These are phyloP conservation scores for Bruguiera sexangula DNA, from an alignment of 345 rosid genomes.

Conservation along the genomic window DNA sequence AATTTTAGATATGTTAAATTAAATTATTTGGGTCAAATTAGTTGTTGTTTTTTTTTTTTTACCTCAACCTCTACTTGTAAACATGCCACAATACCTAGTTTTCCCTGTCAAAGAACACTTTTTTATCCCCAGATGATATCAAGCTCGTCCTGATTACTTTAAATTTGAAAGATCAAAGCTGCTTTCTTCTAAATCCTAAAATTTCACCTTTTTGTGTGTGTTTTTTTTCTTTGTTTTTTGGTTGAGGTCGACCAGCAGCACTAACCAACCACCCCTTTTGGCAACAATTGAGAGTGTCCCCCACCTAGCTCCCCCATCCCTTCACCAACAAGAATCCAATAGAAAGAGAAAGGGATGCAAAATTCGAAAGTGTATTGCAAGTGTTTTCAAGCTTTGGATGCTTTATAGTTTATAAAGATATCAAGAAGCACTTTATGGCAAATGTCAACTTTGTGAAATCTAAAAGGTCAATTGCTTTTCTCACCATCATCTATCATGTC, in stretches of 20 bases:
- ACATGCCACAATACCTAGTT: too few species aligned
- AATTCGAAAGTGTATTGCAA: background rate
- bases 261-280: conserved; percentile 20
- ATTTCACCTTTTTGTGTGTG: background rate
- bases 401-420: conserved; percentile 21
- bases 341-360: conserved; percentile 4
- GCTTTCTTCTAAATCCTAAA: conserved; percentile 6
- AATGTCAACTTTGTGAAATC: conserved; percentile 39
- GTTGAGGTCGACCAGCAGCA: conserved; percentile 11
- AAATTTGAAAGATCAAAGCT: too few species aligned
- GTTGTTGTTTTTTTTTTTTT: too few species aligned
- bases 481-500: conserved; percentile 2
- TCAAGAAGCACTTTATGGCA: conserved; percentile 16
- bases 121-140: too few species aligned
- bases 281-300: conserved; percentile 35
- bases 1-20: too few species aligned
- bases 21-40: too few species aligned
- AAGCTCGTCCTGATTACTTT: too few species aligned
- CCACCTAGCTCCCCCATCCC: conserved; percentile 30
- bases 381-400: conserved; percentile 32
- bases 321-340: conserved; percentile 38
- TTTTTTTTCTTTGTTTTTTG: background rate
- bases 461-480: conserved; percentile 43
- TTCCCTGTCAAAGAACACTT: too few species aligned
- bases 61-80: too few species aligned